phyloP scores from a whole-genome alignment of 2,329 filamentous ascomycete genomes.

The Penicillium janthinellum region DNA sequence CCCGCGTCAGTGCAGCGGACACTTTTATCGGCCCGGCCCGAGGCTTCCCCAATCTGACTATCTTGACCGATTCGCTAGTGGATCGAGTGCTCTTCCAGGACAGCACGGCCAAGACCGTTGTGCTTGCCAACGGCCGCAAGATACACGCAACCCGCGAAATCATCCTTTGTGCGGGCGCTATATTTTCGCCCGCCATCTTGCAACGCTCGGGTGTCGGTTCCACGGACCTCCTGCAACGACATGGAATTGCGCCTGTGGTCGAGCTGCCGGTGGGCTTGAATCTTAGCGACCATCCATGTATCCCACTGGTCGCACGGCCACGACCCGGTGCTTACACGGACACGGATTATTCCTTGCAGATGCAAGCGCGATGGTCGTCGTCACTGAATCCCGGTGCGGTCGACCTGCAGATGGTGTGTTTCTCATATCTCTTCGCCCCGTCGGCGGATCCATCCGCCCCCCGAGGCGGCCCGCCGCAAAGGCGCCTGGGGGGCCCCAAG shows the following conservation, averaged over 20 bases:
- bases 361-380: slow-evolving; percentile 21
- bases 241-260: slow-evolving; percentile 7
- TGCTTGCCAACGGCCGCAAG: slow-evolving; percentile 9
- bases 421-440: slow-evolving; percentile 18
- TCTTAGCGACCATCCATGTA: slow-evolving; percentile 20
- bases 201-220: slow-evolving; percentile 24
- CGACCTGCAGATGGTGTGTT: slow-evolving; percentile 20
- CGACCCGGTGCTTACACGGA: slow-evolving; percentile 18
- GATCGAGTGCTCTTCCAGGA: slow-evolving; percentile 12
- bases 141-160: slow-evolving; percentile 16
- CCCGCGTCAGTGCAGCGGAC: slow-evolving; percentile 18
- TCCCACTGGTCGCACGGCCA: slow-evolving; percentile 19
- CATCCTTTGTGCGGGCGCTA: slow-evolving; percentile 19
- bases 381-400: slow-evolving; percentile 15
- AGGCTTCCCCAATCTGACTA: slow-evolving; percentile 11
- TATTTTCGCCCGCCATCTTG: slow-evolving; percentile 20
- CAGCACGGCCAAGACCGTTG: slow-evolving; percentile 6
- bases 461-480: slow-evolving; percentile 2
- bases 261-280: slow-evolving; percentile 20
- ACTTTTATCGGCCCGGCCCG: slow-evolving; percentile 20
- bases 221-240: slow-evolving; percentile 3
- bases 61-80: slow-evolving; percentile 12
- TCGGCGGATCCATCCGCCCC: neutral
- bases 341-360: slow-evolving; percentile 19
- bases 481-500: slow-evolving; percentile 17